Conservation (phyloP, 768 basidiomycete genomes). For the Coprinellus micaceus region DNA sequence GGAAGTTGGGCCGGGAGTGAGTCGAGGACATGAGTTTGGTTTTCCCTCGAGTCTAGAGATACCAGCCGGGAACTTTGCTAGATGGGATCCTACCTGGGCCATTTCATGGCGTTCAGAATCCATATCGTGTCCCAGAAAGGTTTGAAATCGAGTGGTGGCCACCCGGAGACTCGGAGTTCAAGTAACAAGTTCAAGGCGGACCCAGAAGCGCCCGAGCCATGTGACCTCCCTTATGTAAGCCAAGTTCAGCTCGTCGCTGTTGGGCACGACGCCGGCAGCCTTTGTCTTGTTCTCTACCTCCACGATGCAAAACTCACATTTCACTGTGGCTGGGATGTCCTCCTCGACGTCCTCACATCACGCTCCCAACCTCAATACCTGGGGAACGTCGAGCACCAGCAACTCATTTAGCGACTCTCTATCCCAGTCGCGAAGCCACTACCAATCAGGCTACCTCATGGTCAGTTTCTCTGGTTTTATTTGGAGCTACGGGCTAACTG, state of each 20-base stretch:
- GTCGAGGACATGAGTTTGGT: too few species aligned
- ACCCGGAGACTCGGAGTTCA: background rate
- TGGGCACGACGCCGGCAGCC: background rate
- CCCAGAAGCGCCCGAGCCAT: background rate
- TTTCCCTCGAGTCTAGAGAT: too few species aligned
- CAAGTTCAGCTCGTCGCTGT: background rate
- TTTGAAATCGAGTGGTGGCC: too few species aligned
- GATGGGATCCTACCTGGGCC: too few species aligned
- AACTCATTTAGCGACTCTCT: constrained; percentile 64
- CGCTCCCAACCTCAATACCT: constrained; percentile 47
- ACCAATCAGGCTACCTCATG: constrained; percentile 80
- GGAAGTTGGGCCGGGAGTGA: too few species aligned
- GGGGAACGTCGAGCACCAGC: constrained; percentile 47
- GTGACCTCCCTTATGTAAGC: background rate
- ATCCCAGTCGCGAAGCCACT: constrained; percentile 69
- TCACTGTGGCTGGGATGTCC: constrained; percentile 61
- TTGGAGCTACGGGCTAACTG: background rate
- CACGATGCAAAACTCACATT: constrained; percentile 46
- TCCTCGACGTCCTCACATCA: constrained; percentile 45
- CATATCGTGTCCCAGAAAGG: too few species aligned
- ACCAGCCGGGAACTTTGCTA: too few species aligned
- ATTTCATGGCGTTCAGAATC: too few species aligned
- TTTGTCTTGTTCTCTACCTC: too few species aligned
- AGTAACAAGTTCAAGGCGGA: background rate
- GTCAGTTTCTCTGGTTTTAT: constrained; percentile 33